Percentiles rank a stretch among this genome's conserved stretches.
Evolutionary conservation across 176 grass and related monocot species (phyloP).

Genomic region (Musa beccarii): DNA sequence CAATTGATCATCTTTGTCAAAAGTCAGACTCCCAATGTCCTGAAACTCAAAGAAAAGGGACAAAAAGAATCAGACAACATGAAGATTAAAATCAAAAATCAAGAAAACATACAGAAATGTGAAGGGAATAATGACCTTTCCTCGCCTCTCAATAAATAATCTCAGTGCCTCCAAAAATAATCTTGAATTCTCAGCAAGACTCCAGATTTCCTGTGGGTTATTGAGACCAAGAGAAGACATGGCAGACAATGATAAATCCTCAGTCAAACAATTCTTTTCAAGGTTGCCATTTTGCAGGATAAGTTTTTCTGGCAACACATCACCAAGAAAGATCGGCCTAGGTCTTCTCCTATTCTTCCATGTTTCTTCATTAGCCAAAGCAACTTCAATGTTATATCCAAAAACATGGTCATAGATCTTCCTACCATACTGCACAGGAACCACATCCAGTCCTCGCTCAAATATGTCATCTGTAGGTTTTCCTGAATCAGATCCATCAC

Average conservation of each 20-base stretch:
- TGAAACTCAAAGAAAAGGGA: conserved; percentile 22
- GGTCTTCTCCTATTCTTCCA: conserved; percentile 84
- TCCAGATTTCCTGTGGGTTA: conserved; percentile 93
- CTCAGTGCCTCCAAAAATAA: conserved; percentile 78
- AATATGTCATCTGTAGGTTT: conserved; percentile 49
- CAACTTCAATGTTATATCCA: conserved; percentile 76
- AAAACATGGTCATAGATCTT: conserved; percentile 95
- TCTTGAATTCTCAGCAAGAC: conserved; percentile 72
- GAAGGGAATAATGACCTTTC: conserved; percentile 38
- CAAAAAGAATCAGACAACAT: not conserved
- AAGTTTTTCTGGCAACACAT: conserved; percentile 40
- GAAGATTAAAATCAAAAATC: not conserved
- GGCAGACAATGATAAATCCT: conserved; percentile 39
- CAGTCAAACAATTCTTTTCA: conserved; percentile 17
- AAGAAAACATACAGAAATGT: not conserved
- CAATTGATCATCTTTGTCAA: conserved; percentile 97
- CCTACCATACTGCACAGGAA: conserved; percentile 56
- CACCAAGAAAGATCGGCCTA: conserved; percentile 53
- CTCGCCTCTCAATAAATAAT: conserved; percentile 81
- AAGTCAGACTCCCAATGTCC: conserved; percentile 81
- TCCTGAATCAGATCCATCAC: conserved; percentile 47
- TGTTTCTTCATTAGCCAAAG: conserved; percentile 76
- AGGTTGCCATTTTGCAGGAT: conserved; percentile 43
- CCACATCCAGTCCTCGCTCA: conserved; percentile 46
- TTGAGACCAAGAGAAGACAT: conserved; percentile 66